Evolutionary conservation across 768 basidiomycete genomes (phyloP).

Genomic region (Lanmaoa rubissima): DNA sequence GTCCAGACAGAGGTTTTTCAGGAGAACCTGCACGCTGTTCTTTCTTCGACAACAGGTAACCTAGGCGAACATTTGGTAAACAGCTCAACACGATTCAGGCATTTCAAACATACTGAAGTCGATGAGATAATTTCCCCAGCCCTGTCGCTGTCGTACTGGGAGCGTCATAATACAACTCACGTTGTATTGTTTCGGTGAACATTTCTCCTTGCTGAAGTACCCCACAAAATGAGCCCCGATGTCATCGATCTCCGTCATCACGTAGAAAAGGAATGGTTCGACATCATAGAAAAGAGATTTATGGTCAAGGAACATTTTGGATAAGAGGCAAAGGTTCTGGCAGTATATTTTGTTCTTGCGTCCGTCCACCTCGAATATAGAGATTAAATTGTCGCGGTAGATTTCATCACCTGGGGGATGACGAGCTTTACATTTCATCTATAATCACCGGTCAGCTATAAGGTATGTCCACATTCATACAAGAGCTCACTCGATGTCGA

Average conservation of each 20-base stretch:
- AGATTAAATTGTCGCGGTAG: slow-evolving; percentile 83
- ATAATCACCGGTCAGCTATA: slow-evolving; percentile 15
- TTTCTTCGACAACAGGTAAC: slow-evolving; percentile 94
- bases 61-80: slow-evolving; percentile 40
- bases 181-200: slow-evolving; percentile 94
- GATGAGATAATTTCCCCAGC: slow-evolving; percentile 96
- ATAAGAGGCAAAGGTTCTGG: slow-evolving; percentile 94
- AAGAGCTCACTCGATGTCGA: slow-evolving; percentile 73
- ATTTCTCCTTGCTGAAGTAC: slow-evolving; percentile 98
- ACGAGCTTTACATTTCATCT: slow-evolving; percentile 93
- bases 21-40: slow-evolving; percentile 89
- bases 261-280: slow-evolving; percentile 98
- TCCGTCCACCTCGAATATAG: slow-evolving; percentile 97
- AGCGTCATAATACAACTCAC: slow-evolving; percentile 99
- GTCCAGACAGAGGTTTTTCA: slow-evolving; percentile 90
- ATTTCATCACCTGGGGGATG: slow-evolving; percentile 99
- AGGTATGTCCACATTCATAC: not conserved
- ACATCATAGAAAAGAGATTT: slow-evolving; percentile 99
- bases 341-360: slow-evolving; percentile 99
- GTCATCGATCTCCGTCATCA: slow-evolving; percentile 91
- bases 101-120: slow-evolving; percentile 75
- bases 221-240: slow-evolving; percentile 92
- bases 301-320: slow-evolving; percentile 99
- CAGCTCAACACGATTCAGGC: slow-evolving; percentile 2
- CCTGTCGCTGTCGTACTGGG: slow-evolving; percentile 89